Evolutionary conservation across 2,329 filamentous ascomycete genomes (phyloP), one percentile per base, ranked within the genome.

Genomic region (Fusarium cyanostomum): DNA sequence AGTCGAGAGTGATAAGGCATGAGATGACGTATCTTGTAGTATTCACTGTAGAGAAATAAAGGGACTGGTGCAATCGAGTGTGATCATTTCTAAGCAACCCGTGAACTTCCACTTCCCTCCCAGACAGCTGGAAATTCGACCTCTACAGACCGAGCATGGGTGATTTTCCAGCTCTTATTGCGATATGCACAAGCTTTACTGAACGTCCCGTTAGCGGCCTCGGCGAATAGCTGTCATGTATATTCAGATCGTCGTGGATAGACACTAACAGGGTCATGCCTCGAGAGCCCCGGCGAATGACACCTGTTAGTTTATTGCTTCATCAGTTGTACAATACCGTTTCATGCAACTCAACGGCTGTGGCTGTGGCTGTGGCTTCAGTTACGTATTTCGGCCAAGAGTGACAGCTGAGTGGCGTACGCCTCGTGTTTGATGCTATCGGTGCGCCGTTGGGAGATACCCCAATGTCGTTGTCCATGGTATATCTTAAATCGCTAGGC

Each of bases 221-320:
- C 45, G 37, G 42, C 27, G 39, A 28, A 31, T 41, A 43, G 39
- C 16, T 31, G 13, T 38, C 37, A 15, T 16, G 9, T 13, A 42
- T 35, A 48, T 55, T 57, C 44, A 51, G 60, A 64, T 64, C 60
- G 42, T 56, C 60, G 15, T 51, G 16, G n/a, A 50, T 35, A 39
- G 16, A 35, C 35, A 51, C 44, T 27, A 45, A n/a, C 27, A 39
- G 13, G 26, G 13, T 28, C 21, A 43, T 21, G n/a, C 37, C 12
- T 24, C 18, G 33, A 30, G 7, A 16, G n/a, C 7, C 3, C 33
- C 28, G 13, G 34, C 33, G 15, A 24, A 48, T 44, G 34, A 26
- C 21, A 33, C 9, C 21, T 12, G 11, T 15, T 9, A 11, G 30
- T 26, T 42, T 15, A 26, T 42, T 7, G 41, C 42, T 31, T 16